Evolutionary conservation across 768 basidiomycete genomes (phyloP).

Genomic region (Lentinus brumalis): DNA sequence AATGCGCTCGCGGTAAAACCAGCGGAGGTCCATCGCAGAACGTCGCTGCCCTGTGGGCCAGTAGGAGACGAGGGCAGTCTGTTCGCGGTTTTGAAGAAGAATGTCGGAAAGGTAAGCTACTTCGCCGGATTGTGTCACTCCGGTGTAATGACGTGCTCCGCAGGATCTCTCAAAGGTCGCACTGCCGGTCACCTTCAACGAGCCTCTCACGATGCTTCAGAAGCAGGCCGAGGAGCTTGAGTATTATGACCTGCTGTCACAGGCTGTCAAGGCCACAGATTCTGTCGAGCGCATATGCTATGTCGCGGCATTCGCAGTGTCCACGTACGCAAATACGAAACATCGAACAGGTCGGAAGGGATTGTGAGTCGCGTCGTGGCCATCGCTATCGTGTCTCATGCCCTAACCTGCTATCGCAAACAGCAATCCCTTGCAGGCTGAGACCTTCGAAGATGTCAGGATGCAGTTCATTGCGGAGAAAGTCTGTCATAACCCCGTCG

Average conservation of each 20-base stretch:
- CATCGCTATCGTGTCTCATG: neutral
- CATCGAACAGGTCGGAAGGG: slow-evolving; percentile 84
- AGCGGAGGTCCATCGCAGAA: slow-evolving; percentile 47
- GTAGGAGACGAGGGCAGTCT: slow-evolving; percentile 80
- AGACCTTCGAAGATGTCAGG: slow-evolving; percentile 83
- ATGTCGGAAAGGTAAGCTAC: slow-evolving; percentile 74
- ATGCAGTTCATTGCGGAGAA: slow-evolving; percentile 88
- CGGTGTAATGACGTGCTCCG: slow-evolving; percentile 3
- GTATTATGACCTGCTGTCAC: slow-evolving; percentile 68
- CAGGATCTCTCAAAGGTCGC: slow-evolving; percentile 83
- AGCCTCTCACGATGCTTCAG: slow-evolving; percentile 83
- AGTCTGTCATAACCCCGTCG: slow-evolving; percentile 80
- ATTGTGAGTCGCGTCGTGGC: slow-evolving; percentile 56
- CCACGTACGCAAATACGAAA: slow-evolving; percentile 79
- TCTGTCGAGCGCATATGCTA: slow-evolving; percentile 70
- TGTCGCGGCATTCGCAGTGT: slow-evolving; percentile 84
- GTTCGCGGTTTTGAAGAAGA: slow-evolving; percentile 83
- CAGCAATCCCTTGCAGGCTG: slow-evolving; percentile 86
- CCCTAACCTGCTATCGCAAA: slow-evolving; percentile 1
- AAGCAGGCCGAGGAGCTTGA: slow-evolving; percentile 83
- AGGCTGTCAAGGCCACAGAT: slow-evolving; percentile 60
- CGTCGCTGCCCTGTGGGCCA: slow-evolving; percentile 58
- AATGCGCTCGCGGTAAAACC: slow-evolving; percentile 18
- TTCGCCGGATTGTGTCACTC: neutral
- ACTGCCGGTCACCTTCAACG: slow-evolving; percentile 90